Base-by-base conservation (phyloP, 495 filamentous ascomycete genomes). In the Cryomyces minteri region DNA sequence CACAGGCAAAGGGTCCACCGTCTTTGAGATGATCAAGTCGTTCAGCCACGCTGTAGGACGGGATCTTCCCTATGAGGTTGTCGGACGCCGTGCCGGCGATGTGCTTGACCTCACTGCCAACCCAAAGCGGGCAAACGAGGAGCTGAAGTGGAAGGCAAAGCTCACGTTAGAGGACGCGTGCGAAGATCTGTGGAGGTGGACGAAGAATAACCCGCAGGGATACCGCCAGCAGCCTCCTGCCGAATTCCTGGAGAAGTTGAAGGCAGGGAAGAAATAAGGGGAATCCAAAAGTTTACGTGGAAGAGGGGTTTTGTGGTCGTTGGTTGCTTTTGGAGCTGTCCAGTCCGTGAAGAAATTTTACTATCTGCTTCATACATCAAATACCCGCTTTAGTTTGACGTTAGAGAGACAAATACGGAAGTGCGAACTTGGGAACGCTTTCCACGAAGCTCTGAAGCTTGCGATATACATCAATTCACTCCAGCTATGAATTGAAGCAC, bases 1-100 rank as follows among this genome's bases (percentile, higher is more conserved):
- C 25, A 94, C 87, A n/a, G 90, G 90, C 34, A 81, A 78, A 56
- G 90, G 90, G 49, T 87, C 80, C 62, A 96, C 92, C 8, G 90
- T 98, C 32, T 88, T 85, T 62, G 86, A 98, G 57, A 98, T 98
- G 74, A 80, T 98, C 73, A 82, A 83, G 45, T 85, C 92, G 48
- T 98, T 98, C 69, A 83, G 77, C 58, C 64, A 72, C 33, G 84
- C 84, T 32, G 84, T 94, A 30, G 88, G 90, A 44, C 76, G 73
- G 37, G 76, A 88, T 46, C 70, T 96, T 18, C 76, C 83, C 31
- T 96, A 94, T 66, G 71, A 94, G 57, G 81, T 94, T 36, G 86
- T 80, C 6, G 77, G 71, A 25, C 73, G 92, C 52, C 74, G 90
- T 58, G 73, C 75, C 41, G 90, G 90, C 41, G 90, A 98, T 58